Conservation (phyloP, 1,139 yeast species). For the Lodderomyces parapsilosis region DNA sequence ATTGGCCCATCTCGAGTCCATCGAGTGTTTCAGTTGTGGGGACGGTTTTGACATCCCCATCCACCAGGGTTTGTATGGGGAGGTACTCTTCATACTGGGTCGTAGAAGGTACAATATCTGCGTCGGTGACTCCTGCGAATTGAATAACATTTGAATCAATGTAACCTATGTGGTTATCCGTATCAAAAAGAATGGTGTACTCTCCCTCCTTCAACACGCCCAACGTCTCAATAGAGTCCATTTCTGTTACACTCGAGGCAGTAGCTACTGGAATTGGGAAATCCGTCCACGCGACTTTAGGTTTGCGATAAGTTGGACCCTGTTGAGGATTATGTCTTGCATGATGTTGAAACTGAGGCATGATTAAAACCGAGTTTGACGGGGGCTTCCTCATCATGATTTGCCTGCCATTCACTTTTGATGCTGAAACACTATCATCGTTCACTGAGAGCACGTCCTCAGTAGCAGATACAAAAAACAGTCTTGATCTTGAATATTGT, state of each 20-base stretch:
- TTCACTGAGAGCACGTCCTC: background rate
- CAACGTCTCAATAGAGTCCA: background rate
- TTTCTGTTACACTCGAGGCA: background rate
- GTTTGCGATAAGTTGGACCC: constrained; percentile 21
- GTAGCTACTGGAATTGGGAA: background rate
- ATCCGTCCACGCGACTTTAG: constrained; percentile 18
- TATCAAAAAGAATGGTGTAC: background rate
- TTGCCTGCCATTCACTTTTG: constrained; percentile 17
- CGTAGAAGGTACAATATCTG: background rate
- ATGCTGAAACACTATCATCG: background rate
- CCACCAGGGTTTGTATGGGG: background rate
- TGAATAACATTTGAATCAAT: background rate
- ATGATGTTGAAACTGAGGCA: constrained; percentile 27
- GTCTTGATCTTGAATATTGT: background rate
- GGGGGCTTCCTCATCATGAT: constrained; percentile 21
- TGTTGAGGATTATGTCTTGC: background rate
- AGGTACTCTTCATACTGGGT: constrained; percentile 1
- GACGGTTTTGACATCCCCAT: background rate
- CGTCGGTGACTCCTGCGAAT: background rate
- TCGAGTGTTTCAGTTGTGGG: too few species aligned
- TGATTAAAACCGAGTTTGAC: constrained; percentile 23
- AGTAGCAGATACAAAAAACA: background rate
- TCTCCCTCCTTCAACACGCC: background rate
- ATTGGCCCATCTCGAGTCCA: too few species aligned
- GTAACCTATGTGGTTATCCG: background rate